Base-by-base conservation (phyloP, 306 rosid genomes). In the Medicago arabica region DNA sequence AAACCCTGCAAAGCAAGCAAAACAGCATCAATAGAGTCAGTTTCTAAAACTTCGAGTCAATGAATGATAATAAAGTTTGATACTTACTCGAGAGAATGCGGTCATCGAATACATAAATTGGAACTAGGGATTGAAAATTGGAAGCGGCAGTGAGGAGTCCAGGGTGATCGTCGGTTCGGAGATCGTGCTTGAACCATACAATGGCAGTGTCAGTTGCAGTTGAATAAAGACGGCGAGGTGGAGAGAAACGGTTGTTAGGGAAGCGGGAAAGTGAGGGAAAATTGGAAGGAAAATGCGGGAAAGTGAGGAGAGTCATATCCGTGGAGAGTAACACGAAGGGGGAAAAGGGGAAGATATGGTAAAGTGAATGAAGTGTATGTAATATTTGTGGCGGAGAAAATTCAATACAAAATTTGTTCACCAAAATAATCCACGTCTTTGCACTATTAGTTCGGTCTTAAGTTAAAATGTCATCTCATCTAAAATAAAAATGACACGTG, bases 101-200 rank as follows among this genome's bases (percentile, higher is more conserved):
- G 75, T 41, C 84, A 78, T 93, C 97, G 79, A 93, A 93, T 81
- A 93, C 83, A 75, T 89, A 93, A 73, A 93, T 76, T 71, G 98
- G 98, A 76, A 93, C 71, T 2, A 89, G 71, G 2, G 85, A 55
- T 8, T 16, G 66, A 57, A 87, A 93, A 0, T 66, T 49, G 49
- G 98, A 85, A 5, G 90, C 90, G 14, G 90, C 87, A 28, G 31
- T 0, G 67, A 71, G 55, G 38, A 93, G 96, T 47, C 85, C 97
- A 1, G 97, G 96, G 49, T 93, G 96, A 71, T 93, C 98, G 67
- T 93, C 90, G 55, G 88, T 71, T 39, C 98, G 88, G 67, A 93
- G 93, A 38, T 93, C 98, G 71, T 91, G 97, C 76, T 93, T 93
- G 84, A 91, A 85, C 98, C 98, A 93, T 25, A 93, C 82, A 75